These are phyloP conservation scores for Takashimella koratensis DNA, from an alignment of 1,284 basidiomycete species.

Conservation along the genomic window DNA sequence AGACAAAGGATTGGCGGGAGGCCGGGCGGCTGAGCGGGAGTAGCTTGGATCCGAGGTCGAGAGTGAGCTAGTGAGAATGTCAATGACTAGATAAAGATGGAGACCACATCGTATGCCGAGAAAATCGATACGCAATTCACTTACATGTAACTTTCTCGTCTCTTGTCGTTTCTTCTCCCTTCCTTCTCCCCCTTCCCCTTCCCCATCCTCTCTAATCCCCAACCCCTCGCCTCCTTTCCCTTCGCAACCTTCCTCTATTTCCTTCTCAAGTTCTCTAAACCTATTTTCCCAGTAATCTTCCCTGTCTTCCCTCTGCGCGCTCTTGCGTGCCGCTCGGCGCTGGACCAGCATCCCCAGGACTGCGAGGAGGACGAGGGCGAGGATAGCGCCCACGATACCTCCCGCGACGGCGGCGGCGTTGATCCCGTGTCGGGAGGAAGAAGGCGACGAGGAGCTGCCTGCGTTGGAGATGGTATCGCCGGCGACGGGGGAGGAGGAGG, in stretches of 20 bases:
- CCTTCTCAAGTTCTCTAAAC: constrained; percentile 20
- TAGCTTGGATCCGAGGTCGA: background rate
- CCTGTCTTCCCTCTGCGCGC: background rate
- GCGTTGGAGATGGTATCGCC: background rate
- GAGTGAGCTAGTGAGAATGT: background rate
- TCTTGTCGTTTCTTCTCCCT: background rate
- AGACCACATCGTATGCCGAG: too few species aligned
- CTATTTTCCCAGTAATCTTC: constrained; percentile 24
- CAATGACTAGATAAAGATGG: too few species aligned
- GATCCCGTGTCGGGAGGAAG: background rate
- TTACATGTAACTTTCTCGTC: background rate
- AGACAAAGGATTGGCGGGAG: background rate
- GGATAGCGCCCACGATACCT: constrained; percentile 7
- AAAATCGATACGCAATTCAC: background rate
- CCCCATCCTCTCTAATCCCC: background rate
- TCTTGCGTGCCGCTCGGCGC: background rate
- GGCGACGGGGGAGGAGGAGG: constrained; percentile 2
- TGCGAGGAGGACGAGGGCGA: constrained; percentile 5
- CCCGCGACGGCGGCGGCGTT: constrained; percentile 6
- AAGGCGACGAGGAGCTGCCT: background rate
- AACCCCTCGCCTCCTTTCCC: background rate
- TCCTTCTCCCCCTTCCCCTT: background rate
- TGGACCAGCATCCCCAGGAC: constrained; percentile 5
- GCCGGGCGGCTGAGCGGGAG: background rate
- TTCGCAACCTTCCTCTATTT: constrained; percentile 2